Conservation (phyloP, 768 basidiomycete genomes). For the Galerina sulciceps region DNA sequence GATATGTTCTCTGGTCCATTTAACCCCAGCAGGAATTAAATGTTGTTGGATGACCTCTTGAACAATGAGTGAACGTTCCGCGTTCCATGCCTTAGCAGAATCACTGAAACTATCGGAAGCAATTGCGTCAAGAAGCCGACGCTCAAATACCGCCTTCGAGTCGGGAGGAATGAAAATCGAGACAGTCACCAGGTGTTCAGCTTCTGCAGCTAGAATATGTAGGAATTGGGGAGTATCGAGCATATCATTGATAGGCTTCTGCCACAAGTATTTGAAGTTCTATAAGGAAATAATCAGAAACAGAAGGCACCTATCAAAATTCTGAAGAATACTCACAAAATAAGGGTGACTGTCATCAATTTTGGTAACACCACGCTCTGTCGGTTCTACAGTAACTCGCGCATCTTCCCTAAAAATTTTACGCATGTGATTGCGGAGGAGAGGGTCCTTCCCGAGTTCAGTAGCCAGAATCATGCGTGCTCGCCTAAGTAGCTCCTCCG, state of each 20-base stretch:
- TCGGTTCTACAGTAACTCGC: constrained; percentile 79
- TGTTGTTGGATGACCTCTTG: constrained; percentile 79
- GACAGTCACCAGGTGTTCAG: constrained; percentile 84
- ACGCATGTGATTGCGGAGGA: constrained; percentile 80
- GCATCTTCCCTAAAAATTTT: constrained; percentile 76
- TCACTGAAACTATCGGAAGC: constrained; percentile 85
- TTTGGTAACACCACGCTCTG: constrained; percentile 81
- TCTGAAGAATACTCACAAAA: constrained; percentile 52
- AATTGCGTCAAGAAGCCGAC: constrained; percentile 79
- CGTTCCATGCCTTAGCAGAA: constrained; percentile 90
- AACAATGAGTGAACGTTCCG: constrained; percentile 77
- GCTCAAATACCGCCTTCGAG: constrained; percentile 69
- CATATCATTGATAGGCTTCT: constrained; percentile 78
- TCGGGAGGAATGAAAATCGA: constrained; percentile 68
- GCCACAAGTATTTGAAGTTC: constrained; percentile 93
- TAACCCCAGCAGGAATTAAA: constrained; percentile 82
- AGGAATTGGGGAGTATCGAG: constrained; percentile 79
- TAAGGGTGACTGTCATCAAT: constrained; percentile 77
- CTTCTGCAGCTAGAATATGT: constrained; percentile 88
- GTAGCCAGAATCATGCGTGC: constrained; percentile 86
- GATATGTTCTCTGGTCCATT: constrained; percentile 89
- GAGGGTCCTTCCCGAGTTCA: constrained; percentile 92
- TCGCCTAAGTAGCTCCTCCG: constrained; percentile 71
- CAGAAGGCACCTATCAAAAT: neutral
- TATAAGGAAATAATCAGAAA: constrained; percentile 34